These are phyloP conservation scores for Amaranthus palmeri DNA, from an alignment of 148 eudicot species.

Conservation along the genomic window DNA sequence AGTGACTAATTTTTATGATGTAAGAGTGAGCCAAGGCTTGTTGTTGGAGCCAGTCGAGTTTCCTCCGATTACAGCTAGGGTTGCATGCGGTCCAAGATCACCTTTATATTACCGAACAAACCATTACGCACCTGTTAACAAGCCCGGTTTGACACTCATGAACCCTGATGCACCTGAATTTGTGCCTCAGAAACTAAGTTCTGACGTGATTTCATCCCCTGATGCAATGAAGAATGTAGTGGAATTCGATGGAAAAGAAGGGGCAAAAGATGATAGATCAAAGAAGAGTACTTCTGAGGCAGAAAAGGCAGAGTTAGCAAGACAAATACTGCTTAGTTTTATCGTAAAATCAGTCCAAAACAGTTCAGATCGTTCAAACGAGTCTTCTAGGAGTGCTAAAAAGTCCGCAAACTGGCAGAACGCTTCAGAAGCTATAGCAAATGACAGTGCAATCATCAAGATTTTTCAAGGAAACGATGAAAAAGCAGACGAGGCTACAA, in stretches of 20 bases:
- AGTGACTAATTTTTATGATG: slow-evolving; percentile 53
- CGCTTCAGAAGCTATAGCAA: slow-evolving; percentile 73
- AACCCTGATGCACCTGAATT: slow-evolving; percentile 98
- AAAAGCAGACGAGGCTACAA: slow-evolving; percentile 30
- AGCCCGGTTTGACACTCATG: slow-evolving; percentile 55
- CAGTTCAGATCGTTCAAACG: slow-evolving; percentile 35
- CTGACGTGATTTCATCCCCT: slow-evolving; percentile 28
- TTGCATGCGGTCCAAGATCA: slow-evolving; percentile 91
- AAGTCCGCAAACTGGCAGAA: slow-evolving; percentile 38
- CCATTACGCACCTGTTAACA: slow-evolving; percentile 38
- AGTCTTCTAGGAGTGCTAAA: slow-evolving; percentile 34
- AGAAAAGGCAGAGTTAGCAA: slow-evolving; percentile 86
- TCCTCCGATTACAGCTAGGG: slow-evolving; percentile 80
- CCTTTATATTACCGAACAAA: slow-evolving; percentile 58
- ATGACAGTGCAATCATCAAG: slow-evolving; percentile 80
- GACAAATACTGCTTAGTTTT: slow-evolving; percentile 91
- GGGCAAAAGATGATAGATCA: slow-evolving; percentile 36
- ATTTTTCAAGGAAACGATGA: slow-evolving; percentile 59
- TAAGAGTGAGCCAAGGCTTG: slow-evolving; percentile 63
- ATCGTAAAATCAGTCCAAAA: slow-evolving; percentile 82
- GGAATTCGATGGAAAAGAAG: slow-evolving; percentile 33
- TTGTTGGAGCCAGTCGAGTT: slow-evolving; percentile 64
- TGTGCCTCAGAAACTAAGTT: slow-evolving; percentile 50
- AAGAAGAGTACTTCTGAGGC: slow-evolving; percentile 58
- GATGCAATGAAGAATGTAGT: slow-evolving; percentile 14